Evolutionary conservation across 2,329 filamentous ascomycete genomes (phyloP).

Genomic region (Colletotrichum sp.): DNA sequence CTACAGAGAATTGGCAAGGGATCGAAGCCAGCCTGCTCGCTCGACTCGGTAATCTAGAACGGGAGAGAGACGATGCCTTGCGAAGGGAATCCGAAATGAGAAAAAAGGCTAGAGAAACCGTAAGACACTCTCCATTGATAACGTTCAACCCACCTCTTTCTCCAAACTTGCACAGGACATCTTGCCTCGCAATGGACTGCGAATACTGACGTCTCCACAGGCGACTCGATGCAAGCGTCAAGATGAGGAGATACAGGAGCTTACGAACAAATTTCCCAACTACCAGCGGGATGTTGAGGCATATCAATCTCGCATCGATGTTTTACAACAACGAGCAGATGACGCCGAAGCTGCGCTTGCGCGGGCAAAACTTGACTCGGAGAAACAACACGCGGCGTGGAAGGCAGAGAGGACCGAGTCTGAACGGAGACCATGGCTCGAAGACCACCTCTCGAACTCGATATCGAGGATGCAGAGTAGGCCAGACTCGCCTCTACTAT

Average conservation of each 20-base stretch:
- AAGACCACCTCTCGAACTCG: conserved; percentile 47
- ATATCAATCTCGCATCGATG: conserved; percentile 63
- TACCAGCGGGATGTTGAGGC: conserved; percentile 68
- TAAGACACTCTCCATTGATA: conserved; percentile 47
- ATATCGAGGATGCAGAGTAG: conserved; percentile 52
- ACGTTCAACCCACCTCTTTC: background rate
- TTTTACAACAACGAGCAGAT: conserved; percentile 68
- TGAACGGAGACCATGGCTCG: conserved; percentile 56
- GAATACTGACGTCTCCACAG: conserved; percentile 44
- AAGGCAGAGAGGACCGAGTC: conserved; percentile 43
- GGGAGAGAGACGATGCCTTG: conserved; percentile 85
- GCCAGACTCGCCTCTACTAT: conserved; percentile 60
- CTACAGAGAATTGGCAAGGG: conserved; percentile 96
- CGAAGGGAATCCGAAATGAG: conserved; percentile 86
- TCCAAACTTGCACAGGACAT: background rate
- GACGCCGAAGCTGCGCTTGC: conserved; percentile 69
- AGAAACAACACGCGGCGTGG: conserved; percentile 52
- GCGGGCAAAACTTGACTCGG: conserved; percentile 56
- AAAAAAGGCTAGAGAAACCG: conserved; percentile 86
- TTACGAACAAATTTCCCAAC: conserved; percentile 66
- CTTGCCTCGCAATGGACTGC: background rate
- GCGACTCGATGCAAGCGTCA: conserved; percentile 68
- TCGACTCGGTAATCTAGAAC: conserved; percentile 79
- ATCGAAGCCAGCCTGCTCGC: conserved; percentile 88
- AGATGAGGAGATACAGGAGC: conserved; percentile 83